phyloP scores from a whole-genome alignment of 257 asterid genomes.

The Ehretia macrophylla region DNA sequence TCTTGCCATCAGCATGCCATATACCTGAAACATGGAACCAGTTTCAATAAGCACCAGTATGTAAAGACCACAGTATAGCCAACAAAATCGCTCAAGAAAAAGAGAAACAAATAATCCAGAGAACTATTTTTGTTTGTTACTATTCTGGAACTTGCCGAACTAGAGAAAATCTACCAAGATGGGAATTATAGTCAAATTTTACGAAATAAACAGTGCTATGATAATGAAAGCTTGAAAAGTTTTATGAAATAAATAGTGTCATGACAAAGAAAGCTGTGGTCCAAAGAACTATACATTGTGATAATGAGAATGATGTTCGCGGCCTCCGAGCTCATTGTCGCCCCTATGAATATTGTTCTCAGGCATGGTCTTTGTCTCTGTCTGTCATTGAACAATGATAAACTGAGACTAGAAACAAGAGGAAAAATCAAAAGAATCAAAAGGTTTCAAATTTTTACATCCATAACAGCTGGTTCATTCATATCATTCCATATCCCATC shows the following conservation, averaged over 20 bases:
- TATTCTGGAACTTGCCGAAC: too few species aligned
- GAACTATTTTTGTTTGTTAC: too few species aligned
- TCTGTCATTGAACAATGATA: conserved; percentile 23
- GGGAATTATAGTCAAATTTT: too few species aligned
- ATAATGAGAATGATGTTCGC: conserved; percentile 75
- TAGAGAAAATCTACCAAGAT: too few species aligned
- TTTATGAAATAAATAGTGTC: too few species aligned
- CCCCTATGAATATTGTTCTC: conserved; percentile 88
- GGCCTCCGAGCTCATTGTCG: conserved; percentile 85
- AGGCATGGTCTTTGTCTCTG: conserved; percentile 95
- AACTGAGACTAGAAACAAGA: neutral
- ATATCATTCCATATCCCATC: conserved; percentile 99
- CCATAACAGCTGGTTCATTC: conserved; percentile 96
- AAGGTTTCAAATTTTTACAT: conserved; percentile 37
- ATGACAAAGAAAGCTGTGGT: too few species aligned
- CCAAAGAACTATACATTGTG: conserved; percentile 53
- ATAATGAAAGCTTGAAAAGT: too few species aligned
- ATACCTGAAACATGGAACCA: conserved; percentile 44
- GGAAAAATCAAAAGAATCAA: neutral
- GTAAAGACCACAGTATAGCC: neutral
- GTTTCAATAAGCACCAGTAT: neutral
- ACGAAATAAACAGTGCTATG: too few species aligned
- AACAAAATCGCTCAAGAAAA: too few species aligned
- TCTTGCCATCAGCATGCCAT: conserved; percentile 97
- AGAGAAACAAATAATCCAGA: too few species aligned